Evolutionary conservation across 768 basidiomycete species (phyloP).

Genomic region (Pisolithus tinctorius): DNA sequence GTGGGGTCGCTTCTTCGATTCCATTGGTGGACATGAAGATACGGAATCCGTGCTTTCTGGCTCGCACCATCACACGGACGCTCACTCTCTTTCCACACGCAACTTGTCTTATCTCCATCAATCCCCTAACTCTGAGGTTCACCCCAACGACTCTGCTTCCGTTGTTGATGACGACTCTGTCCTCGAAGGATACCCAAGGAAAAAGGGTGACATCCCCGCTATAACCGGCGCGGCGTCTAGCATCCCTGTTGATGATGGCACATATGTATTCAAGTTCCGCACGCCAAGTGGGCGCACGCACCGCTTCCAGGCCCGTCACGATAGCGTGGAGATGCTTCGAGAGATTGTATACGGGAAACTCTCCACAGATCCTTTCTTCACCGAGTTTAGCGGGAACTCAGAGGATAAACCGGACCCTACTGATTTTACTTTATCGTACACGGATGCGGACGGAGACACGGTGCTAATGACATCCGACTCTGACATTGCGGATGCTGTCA

Average conservation of each 20-base stretch:
- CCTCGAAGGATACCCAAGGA: constrained; percentile 42
- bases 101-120: constrained; percentile 53
- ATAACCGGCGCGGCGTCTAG: constrained; percentile 35
- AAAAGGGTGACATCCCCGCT: constrained; percentile 40
- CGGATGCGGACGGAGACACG: constrained; percentile 88
- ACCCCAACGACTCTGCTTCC: constrained; percentile 96
- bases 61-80: constrained; percentile 64
- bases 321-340: constrained; percentile 79
- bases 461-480: constrained; percentile 91
- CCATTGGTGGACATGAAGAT: constrained; percentile 81
- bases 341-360: constrained; percentile 93
- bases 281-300: constrained; percentile 94
- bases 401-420: constrained; percentile 68
- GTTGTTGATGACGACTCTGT: constrained; percentile 79
- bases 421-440: constrained; percentile 88
- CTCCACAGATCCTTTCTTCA: constrained; percentile 89
- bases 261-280: constrained; percentile 98
- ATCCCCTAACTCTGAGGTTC: constrained; percentile 84
- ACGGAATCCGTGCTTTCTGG: constrained; percentile 85
- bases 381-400: constrained; percentile 43
- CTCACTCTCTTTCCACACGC: constrained; percentile 51
- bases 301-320: constrained; percentile 94
- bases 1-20: constrained; percentile 99
- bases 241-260: constrained; percentile 85
- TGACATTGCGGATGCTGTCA: constrained; percentile 91